Evolutionary conservation across 1,284 basidiomycete genomes (phyloP).

Genomic region (Xerocomus cyaneibrunnescens): DNA sequence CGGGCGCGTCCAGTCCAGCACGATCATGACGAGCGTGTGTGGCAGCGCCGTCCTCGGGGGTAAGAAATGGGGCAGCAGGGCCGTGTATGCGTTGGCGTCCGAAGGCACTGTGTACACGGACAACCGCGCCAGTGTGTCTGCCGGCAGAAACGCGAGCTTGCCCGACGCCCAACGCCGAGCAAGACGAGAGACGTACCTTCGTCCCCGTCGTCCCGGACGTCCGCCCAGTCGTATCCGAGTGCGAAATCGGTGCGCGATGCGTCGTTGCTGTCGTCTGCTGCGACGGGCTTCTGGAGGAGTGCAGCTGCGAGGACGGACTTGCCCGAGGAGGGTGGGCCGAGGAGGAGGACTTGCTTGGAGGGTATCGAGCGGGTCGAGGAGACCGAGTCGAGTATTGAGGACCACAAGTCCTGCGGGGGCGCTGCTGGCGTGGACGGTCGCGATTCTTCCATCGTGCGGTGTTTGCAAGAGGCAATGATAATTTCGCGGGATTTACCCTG

Average conservation of each 20-base stretch:
- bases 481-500: neutral
- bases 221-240: conserved; percentile 84
- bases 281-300: conserved; percentile 61
- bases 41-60: conserved; percentile 67
- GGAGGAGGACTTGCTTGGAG: conserved; percentile 80
- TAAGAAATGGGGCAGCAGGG: conserved; percentile 82
- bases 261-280: conserved; percentile 54
- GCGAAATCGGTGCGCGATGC: conserved; percentile 67
- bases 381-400: conserved; percentile 86
- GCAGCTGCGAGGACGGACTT: conserved; percentile 73
- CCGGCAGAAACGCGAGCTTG: neutral
- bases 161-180: neutral
- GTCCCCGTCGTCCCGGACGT: conserved; percentile 83
- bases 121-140: conserved; percentile 82
- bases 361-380: conserved; percentile 82
- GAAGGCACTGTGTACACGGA: conserved; percentile 91
- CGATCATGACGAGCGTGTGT: conserved; percentile 83
- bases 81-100: conserved; percentile 67
- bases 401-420: conserved; percentile 84
- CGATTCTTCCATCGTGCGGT: conserved; percentile 44
- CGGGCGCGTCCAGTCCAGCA: conserved; percentile 95
- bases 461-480: neutral
- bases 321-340: conserved; percentile 75
- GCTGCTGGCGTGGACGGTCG: conserved; percentile 64
- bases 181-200: conserved; percentile 62